Conservation (phyloP, 257 asterid species). For the Striga asiatica region DNA sequence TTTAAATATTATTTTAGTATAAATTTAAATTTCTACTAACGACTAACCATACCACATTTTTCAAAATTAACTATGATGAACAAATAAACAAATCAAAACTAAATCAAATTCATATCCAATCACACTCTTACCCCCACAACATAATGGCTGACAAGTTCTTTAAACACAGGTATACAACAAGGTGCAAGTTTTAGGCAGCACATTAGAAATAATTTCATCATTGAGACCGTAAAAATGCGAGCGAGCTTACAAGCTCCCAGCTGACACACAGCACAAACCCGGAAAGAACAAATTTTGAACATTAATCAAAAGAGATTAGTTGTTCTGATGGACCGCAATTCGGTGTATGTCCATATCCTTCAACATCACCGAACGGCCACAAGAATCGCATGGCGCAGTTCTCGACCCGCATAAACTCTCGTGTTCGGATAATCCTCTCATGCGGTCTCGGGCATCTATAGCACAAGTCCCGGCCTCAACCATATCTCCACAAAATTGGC, state of each 20-base stretch:
- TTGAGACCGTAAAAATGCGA: background rate
- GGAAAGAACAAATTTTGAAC: background rate
- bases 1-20: too few species aligned
- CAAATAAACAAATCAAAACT: too few species aligned
- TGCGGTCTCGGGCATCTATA: conserved; percentile 70
- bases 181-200: too few species aligned
- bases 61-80: too few species aligned
- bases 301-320: conserved; percentile 13
- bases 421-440: conserved; percentile 81
- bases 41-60: too few species aligned
- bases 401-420: conserved; percentile 89
- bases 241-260: background rate
- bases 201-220: too few species aligned
- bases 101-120: too few species aligned
- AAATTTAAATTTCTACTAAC: too few species aligned
- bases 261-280: background rate
- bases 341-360: conserved; percentile 97
- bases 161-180: too few species aligned
- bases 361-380: conserved; percentile 95
- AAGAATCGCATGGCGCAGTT: conserved; percentile 91
- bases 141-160: too few species aligned
- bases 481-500: conserved; percentile 96
- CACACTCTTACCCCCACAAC: too few species aligned
- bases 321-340: conserved; percentile 81
- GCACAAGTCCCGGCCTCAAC: conserved; percentile 82